phyloP scores from a whole-genome alignment of 371 early-diverging fungal genomes.

The Circinella minor region DNA sequence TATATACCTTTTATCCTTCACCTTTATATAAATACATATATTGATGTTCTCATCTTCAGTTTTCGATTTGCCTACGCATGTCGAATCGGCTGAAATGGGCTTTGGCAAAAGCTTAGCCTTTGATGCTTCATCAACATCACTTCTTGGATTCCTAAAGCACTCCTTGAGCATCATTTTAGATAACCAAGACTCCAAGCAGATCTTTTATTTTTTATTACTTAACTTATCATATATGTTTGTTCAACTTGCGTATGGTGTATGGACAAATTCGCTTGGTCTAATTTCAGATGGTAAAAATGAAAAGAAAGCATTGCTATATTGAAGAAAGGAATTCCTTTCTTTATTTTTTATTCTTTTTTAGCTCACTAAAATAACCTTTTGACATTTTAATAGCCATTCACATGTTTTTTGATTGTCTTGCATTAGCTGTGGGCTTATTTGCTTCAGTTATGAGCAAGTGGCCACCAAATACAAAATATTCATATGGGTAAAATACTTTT shows the following conservation, averaged over 20 bases:
- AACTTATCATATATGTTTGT: slow-evolving; percentile 95
- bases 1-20: not conserved
- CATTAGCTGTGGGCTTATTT: slow-evolving; percentile 83
- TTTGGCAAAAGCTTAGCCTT: slow-evolving; percentile 37
- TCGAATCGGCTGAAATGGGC: slow-evolving; percentile 41
- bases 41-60: slow-evolving; percentile 46
- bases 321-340: no score
- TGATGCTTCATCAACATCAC: slow-evolving; percentile 34
- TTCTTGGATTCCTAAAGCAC: slow-evolving; percentile 40
- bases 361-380: not conserved
- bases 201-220: slow-evolving; percentile 89
- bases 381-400: slow-evolving; percentile 76
- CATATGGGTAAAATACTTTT: slow-evolving; percentile 68
- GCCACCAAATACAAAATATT: slow-evolving; percentile 77
- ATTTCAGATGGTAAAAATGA: slow-evolving; percentile 80
- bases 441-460: slow-evolving; percentile 92
- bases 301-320: not conserved
- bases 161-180: slow-evolving; percentile 62
- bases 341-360: no score
- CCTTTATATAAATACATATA: no score
- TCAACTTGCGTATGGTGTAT: slow-evolving; percentile 88
- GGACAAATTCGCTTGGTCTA: slow-evolving; percentile 92
- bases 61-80: slow-evolving; percentile 48
- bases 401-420: slow-evolving; percentile 97
- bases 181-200: slow-evolving; percentile 83